Conservation (phyloP, 1,284 basidiomycete species). For the Tilletia horrida region DNA sequence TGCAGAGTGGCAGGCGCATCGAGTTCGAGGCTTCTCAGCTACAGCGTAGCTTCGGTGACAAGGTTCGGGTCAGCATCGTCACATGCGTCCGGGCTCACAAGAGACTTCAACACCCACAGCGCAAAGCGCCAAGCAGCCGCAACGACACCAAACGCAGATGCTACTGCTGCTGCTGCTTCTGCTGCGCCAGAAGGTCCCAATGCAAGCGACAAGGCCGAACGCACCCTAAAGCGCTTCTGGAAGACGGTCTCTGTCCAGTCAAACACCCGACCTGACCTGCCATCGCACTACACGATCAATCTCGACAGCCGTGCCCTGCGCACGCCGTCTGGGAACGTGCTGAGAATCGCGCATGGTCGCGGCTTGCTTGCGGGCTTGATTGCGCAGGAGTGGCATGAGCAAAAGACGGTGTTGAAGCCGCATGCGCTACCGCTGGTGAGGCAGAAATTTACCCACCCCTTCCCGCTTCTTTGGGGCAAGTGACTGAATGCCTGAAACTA, state of each 20-base stretch:
- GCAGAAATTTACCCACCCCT: slow-evolving; percentile 19
- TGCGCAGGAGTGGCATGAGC: slow-evolving; percentile 93
- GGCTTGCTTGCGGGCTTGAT: slow-evolving; percentile 75
- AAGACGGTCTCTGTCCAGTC: slow-evolving; percentile 6
- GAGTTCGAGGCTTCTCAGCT: too few species aligned
- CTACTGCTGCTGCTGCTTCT: too few species aligned
- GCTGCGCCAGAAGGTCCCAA: not conserved
- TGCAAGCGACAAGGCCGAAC: slow-evolving; percentile 11
- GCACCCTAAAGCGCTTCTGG: slow-evolving; percentile 15
- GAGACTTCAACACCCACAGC: too few species aligned
- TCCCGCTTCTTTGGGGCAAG: slow-evolving; percentile 20
- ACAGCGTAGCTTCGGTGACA: too few species aligned
- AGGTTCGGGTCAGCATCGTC: too few species aligned
- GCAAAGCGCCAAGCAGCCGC: too few species aligned
- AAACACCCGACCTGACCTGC: not conserved
- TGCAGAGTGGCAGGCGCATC: too few species aligned
- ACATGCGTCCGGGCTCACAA: too few species aligned
- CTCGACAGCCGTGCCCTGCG: slow-evolving; percentile 80
- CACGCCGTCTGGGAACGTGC: slow-evolving; percentile 74
- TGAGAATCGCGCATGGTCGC: slow-evolving; percentile 71
- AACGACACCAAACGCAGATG: too few species aligned
- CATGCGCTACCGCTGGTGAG: slow-evolving; percentile 85
- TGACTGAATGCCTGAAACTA: not conserved
- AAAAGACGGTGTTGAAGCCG: slow-evolving; percentile 77
- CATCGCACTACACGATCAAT: slow-evolving; percentile 65